Base-by-base conservation (phyloP, 352 stramenopile species). In the Phytopythium ostracodes region DNA sequence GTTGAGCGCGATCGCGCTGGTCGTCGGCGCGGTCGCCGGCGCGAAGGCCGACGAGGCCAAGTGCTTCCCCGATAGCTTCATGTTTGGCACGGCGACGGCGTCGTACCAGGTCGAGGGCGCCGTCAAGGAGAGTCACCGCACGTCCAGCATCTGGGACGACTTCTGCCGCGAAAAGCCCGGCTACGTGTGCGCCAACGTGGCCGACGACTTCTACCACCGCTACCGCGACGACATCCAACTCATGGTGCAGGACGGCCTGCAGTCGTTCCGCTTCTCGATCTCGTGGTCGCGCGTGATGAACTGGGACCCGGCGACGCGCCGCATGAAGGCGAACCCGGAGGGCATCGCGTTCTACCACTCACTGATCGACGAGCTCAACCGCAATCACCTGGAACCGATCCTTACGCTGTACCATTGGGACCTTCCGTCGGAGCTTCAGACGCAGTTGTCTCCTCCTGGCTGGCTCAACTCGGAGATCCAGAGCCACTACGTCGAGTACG, bases 381-480 rank as follows among this genome's bases (percentile, higher is more conserved):
- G 55, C 4, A 72, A 79, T 50, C 72, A 81, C 59, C 94, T 99
- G 56, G 76, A 86, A 44, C 94, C 96, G n/a, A 87, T 96, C 38
- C 66, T 98, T 22, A 98, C 95, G 14, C 68, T 99, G n/a, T 98
- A 98, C 69, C 96, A 99, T 77, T 99, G 94, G 94, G 96, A 99
- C 73, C 64, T 98, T 15, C 96, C 96, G 10, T 72, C 92, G 27
- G 68, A 78, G 47, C 68, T 99, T 10, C 74, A 98, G 64, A 80
- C 88, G 18, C 66, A 88, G 29, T 87, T 95, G 43, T 56, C 56
- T 18, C 78, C 76, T 22, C 79, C 81, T 42, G 94, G 94, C 1
- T 92, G 78, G 77, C 57, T 92, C 27, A 86, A 87, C 54, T 9
- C 46, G 4, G 72, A 71, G 22, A 87, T 91, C 24, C 70, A 89